phyloP scores from a whole-genome alignment of 2,329 filamentous ascomycete genomes.

The Alternaria brassicicola region DNA sequence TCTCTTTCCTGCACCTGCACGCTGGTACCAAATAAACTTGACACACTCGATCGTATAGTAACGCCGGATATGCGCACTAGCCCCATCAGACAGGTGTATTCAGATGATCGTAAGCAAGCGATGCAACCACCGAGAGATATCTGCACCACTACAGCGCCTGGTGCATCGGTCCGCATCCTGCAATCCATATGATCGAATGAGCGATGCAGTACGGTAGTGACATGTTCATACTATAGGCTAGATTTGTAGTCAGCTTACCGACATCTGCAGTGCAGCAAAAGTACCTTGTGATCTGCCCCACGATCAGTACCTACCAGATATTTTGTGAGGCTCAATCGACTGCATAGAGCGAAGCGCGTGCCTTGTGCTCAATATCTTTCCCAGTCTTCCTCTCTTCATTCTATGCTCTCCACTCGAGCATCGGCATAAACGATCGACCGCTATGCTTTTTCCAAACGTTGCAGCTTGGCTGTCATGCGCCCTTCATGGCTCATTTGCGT shows the following conservation, averaged over 20 bases:
- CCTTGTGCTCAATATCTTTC: neutral
- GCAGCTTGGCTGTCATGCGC: neutral
- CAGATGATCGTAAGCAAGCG: neutral
- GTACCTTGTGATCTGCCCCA: neutral
- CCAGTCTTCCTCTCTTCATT: neutral
- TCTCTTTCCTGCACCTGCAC: neutral
- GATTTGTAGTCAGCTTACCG: neutral
- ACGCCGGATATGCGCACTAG: neutral
- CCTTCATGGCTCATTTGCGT: neutral
- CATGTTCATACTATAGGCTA: neutral
- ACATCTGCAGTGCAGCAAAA: neutral
- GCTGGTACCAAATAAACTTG: neutral
- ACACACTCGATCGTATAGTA: neutral
- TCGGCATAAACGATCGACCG: neutral
- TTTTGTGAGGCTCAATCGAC: neutral
- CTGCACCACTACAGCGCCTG: neutral
- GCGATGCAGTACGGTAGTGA: neutral
- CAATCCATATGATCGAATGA: neutral
- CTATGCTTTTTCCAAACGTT: conserved; percentile 1
- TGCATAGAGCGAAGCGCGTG: neutral
- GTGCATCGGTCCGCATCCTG: neutral
- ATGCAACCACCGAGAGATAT: neutral
- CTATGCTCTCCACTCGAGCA: neutral
- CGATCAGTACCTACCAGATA: neutral
- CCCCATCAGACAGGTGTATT: neutral